These are phyloP conservation scores for Amanita rubescens DNA, from an alignment of 768 basidiomycete species.

Conservation along the genomic window DNA sequence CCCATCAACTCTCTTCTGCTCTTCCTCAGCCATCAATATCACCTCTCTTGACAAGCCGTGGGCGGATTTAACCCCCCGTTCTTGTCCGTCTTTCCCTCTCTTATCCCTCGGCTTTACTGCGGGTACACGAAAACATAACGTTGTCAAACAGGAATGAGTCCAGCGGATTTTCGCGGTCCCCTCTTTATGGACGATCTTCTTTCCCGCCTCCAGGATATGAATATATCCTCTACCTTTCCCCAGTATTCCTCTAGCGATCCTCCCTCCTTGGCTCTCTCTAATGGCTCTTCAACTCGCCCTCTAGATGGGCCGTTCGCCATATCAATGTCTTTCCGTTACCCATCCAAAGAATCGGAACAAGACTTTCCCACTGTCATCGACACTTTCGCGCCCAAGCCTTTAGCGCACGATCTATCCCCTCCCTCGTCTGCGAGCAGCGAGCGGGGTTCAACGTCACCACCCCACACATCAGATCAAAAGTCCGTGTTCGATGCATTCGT, in stretches of 20 bases:
- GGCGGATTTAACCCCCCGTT: constrained; percentile 8
- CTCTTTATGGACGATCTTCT: constrained; percentile 5
- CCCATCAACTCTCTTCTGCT: constrained; percentile 16
- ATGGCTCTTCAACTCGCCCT: constrained; percentile 4
- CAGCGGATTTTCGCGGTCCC: constrained; percentile 3
- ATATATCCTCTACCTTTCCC: constrained; percentile 1
- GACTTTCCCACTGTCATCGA: constrained; percentile 15
- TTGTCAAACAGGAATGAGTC: not conserved
- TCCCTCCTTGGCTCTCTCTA: constrained; percentile 3
- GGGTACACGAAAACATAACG: constrained; percentile 1
- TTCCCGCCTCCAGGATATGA: constrained; percentile 9
- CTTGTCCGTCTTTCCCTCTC: constrained; percentile 8
- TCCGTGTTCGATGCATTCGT: constrained; percentile 34
- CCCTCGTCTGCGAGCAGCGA: constrained; percentile 27
- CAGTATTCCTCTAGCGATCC: constrained; percentile 3
- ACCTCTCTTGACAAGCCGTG: not conserved
- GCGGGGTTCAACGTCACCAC: constrained; percentile 15
- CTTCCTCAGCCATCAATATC: not conserved
- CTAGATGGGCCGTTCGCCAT: constrained; percentile 10
- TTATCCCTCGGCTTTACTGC: constrained; percentile 16
- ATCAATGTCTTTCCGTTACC: constrained; percentile 1
- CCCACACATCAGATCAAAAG: constrained; percentile 11
- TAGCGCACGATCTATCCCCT: constrained; percentile 22
- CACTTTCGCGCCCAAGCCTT: constrained; percentile 22
- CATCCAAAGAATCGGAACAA: not conserved